Conservation (phyloP, 495 filamentous ascomycete genomes). For the Pseudevernia furfuracea region DNA sequence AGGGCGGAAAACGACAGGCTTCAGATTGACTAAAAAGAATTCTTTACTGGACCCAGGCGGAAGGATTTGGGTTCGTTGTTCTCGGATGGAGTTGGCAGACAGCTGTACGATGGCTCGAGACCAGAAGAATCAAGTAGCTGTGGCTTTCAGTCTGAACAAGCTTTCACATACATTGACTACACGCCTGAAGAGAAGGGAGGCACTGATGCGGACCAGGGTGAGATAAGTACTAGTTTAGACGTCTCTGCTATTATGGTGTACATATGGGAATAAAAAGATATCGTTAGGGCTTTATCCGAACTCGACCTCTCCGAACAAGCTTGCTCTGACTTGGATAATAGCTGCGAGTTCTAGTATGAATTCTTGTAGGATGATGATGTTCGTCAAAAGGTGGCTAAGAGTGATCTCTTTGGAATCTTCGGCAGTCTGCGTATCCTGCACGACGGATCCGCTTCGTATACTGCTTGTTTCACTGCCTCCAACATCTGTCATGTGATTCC, state of each 20-base stretch:
- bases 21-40: neutral
- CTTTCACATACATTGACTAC: no score
- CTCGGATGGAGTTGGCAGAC: no score
- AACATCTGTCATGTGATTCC: constrained; percentile 15
- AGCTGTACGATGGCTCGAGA: no score
- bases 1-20: neutral
- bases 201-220: neutral
- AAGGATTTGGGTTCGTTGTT: no score
- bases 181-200: neutral
- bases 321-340: constrained; percentile 75
- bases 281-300: constrained; percentile 27
- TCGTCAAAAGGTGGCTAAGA: constrained; percentile 79
- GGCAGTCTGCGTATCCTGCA: constrained; percentile 30
- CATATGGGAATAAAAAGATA: neutral
- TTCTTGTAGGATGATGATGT: constrained; percentile 53
- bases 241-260: neutral
- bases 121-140: no score
- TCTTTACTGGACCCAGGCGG: no score
- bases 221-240: neutral
- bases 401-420: constrained; percentile 49
- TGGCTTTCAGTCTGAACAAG: no score
- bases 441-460: constrained; percentile 27
- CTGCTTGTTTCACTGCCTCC: constrained; percentile 26
- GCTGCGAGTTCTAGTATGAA: constrained; percentile 87
- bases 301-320: constrained; percentile 77